Percentiles rank a stretch among this genome's conserved stretches.
Evolutionary conservation across 805 yeast species (phyloP).

Genomic region (Metschnikowia koreensis): DNA sequence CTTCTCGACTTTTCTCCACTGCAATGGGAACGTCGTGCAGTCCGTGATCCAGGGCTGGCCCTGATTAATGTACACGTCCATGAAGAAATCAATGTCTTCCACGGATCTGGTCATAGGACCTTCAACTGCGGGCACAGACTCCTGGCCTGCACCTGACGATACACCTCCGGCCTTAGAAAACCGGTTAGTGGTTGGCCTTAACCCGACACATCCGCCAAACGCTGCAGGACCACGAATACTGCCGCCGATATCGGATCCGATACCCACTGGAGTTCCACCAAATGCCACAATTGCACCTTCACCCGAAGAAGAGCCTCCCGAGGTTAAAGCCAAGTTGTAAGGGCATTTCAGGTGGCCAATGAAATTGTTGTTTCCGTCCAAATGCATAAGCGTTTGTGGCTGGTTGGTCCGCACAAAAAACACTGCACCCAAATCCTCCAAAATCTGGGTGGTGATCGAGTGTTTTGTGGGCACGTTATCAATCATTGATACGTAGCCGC

Average conservation of each 20-base stretch:
- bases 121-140: constrained; percentile 59
- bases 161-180: constrained; percentile 45
- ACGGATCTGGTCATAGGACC: constrained; percentile 68
- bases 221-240: constrained; percentile 70
- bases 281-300: constrained; percentile 64
- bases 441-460: constrained; percentile 46
- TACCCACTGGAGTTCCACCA: constrained; percentile 60
- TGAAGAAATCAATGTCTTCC: constrained; percentile 67
- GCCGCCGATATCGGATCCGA: constrained; percentile 74
- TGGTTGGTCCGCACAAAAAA: constrained; percentile 64
- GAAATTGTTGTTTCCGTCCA: constrained; percentile 60
- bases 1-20: constrained; percentile 49
- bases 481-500: constrained; percentile 54
- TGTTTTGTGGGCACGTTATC: constrained; percentile 47
- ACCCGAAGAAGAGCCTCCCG: constrained; percentile 77
- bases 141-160: constrained; percentile 60
- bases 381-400: constrained; percentile 70
- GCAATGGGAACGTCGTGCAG: constrained; percentile 46
- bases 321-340: constrained; percentile 52
- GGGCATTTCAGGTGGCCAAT: constrained; percentile 61
- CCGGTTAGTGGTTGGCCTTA: constrained; percentile 61
- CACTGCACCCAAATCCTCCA: constrained; percentile 56
- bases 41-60: constrained; percentile 66
- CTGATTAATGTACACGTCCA: constrained; percentile 57
- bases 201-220: constrained; percentile 58